A percentile compares a stretch with the other conserved stretches of the same genome.
phyloP scores from a whole-genome alignment of 1,284 basidiomycete species.

The Cutaneotrichosporon arboriforme region DNA sequence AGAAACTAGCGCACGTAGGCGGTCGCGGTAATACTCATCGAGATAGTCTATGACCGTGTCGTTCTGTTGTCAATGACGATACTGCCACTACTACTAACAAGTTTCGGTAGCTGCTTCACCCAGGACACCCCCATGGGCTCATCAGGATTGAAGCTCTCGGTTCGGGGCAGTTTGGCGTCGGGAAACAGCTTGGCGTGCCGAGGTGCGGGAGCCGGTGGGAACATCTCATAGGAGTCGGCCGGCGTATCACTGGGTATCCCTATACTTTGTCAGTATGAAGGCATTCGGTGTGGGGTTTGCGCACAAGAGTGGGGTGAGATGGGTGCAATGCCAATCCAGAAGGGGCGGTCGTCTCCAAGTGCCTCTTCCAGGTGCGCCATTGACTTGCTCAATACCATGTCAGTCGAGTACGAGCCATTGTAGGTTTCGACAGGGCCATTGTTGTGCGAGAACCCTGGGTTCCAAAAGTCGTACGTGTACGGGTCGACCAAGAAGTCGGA shows the following conservation, averaged over 20 bases:
- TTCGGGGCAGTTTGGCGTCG: conserved; percentile 16
- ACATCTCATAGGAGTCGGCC: no score
- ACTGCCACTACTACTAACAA: neutral
- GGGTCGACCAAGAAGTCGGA: conserved; percentile 38
- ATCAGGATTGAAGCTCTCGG: conserved; percentile 30
- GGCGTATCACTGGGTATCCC: no score
- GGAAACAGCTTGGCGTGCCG: conserved; percentile 31
- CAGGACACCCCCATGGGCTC: conserved; percentile 31
- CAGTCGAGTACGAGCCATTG: conserved; percentile 29
- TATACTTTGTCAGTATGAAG: no score
- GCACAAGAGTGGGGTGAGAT: conserved; percentile 5
- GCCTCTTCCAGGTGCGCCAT: conserved; percentile 27
- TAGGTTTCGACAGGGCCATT: conserved; percentile 24
- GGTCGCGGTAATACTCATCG: conserved; percentile 39
- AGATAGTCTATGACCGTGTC: conserved; percentile 32
- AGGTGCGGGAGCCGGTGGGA: no score
- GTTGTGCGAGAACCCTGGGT: conserved; percentile 21
- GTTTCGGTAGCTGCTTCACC: conserved; percentile 28
- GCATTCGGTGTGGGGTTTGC: no score
- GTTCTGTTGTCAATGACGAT: conserved; percentile 10
- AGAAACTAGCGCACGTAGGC: conserved; percentile 30
- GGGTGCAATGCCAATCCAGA: conserved; percentile 28
- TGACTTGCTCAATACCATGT: conserved; percentile 26
- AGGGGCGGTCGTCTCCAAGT: conserved; percentile 21
- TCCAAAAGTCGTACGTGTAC: conserved; percentile 38